Evolutionary conservation across 345 rosid species (phyloP).

Genomic region (Geranium rotundifolium): DNA sequence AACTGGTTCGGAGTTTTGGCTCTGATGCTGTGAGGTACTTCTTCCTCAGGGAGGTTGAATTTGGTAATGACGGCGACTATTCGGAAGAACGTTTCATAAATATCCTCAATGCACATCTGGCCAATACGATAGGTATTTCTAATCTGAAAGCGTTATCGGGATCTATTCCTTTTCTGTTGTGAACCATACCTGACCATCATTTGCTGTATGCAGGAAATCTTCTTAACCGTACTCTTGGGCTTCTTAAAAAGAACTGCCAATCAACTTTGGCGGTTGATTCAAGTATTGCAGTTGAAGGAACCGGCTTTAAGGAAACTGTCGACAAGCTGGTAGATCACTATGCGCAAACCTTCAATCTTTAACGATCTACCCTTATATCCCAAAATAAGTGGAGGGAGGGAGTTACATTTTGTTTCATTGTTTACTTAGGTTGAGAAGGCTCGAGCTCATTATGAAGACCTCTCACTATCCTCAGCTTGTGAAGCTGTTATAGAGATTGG

Average conservation of each 20-base stretch:
- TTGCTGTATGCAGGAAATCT: slow-evolving; percentile 61
- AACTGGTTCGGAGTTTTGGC: slow-evolving; percentile 72
- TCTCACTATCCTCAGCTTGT: slow-evolving; percentile 67
- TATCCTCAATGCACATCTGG: slow-evolving; percentile 88
- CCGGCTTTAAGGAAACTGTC: slow-evolving; percentile 48
- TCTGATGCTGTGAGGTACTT: slow-evolving; percentile 89
- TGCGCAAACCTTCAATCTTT: no score
- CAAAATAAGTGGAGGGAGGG: no score
- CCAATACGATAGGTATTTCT: slow-evolving; percentile 72
- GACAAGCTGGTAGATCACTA: slow-evolving; percentile 44
- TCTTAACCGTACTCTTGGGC: slow-evolving; percentile 87
- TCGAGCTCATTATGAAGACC: slow-evolving; percentile 45
- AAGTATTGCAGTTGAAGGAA: slow-evolving; percentile 53
- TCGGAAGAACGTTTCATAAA: slow-evolving; percentile 83
- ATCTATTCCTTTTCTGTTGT: background rate
- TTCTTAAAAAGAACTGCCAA: slow-evolving; percentile 73
- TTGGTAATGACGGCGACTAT: slow-evolving; percentile 91
- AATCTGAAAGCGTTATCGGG: background rate
- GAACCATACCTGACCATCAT: slow-evolving; percentile 1
- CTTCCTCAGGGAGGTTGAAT: slow-evolving; percentile 81
- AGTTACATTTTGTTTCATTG: no score
- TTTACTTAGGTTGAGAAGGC: slow-evolving; percentile 53
- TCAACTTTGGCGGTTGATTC: slow-evolving; percentile 76
- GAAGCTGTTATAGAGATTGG: slow-evolving; percentile 82
- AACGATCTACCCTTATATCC: no score